Base-by-base conservation (phyloP, 352 stramenopile genomes). In the Globisporangium splendens region DNA sequence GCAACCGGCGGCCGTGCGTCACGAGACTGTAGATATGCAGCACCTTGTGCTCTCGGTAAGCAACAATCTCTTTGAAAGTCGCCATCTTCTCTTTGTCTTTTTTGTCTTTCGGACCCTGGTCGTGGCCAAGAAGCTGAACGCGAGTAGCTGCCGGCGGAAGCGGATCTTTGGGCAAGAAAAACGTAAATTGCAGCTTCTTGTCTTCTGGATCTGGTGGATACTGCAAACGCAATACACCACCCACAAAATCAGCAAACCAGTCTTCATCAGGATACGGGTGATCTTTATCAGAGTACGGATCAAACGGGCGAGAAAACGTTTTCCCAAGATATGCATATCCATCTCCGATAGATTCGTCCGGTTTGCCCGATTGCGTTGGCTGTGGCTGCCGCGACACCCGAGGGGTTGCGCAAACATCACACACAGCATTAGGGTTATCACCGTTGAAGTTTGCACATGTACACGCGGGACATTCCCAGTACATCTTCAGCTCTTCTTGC, bases 41-140 rank as follows among this genome's bases (percentile, higher is more conserved):
- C 20, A 98, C 83, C 44, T 98, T 67, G 61, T 89, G 76, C 15
- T 70, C 58, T 46, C 96, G 82, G 56, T 97, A 98, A 6, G 98
- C 93, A 15, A 99, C 76, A 44, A 99, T 89, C 75, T 99, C 97
- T 63, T 99, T 99, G 49, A 99, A 92, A 0, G 96, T 99, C 21
- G 73, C 61, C 35, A 93, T 76, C 46, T 87, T 88, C 31, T 94
- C 80, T 17, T 77, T 81, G 31, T 90, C 80, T 55, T 70, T 78
- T 46, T 89, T 89, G 39, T 91, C 83, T 59, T 88, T 84, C 18
- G 72, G 77, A 3, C 83, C 80, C 59, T 82, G 62, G 33, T 94
- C 83, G 11, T 89, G 68, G 0, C 80, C 86, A 28, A 95, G 66
- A 15, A 94, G 56, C 20, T 66, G 68, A 8, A 94, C 80, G 2